Conservation (phyloP, 305 asterid genomes). For the Coffea humblotiana region DNA sequence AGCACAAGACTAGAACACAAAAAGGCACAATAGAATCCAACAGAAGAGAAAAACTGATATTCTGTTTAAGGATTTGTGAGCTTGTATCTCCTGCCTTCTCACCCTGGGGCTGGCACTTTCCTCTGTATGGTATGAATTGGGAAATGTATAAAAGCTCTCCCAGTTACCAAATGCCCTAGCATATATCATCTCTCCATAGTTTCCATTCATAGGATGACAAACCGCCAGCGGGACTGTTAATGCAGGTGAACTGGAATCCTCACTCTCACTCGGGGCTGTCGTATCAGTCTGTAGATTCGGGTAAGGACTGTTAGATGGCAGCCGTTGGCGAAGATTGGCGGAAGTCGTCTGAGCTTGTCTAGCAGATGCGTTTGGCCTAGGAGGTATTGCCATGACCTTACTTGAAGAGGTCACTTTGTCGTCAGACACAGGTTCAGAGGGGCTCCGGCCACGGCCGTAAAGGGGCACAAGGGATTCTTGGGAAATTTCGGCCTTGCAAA, state of each 20-base stretch:
- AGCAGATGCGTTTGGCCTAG: constrained; percentile 49
- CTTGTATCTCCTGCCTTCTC: constrained; percentile 67
- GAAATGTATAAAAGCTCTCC: constrained; percentile 48
- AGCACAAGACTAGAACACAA: constrained; percentile 43
- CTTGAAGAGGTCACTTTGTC: constrained; percentile 35
- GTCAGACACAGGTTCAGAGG: constrained; percentile 36
- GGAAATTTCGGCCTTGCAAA: constrained; percentile 43
- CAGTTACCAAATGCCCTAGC: constrained; percentile 73
- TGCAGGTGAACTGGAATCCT: constrained; percentile 21
- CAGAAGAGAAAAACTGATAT: constrained; percentile 60
- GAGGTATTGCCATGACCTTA: constrained; percentile 19
- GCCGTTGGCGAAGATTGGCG: constrained; percentile 34
- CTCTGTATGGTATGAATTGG: constrained; percentile 57
- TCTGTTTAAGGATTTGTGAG: constrained; percentile 59
- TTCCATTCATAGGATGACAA: constrained; percentile 43
- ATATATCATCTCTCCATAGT: constrained; percentile 84
- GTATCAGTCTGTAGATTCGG: constrained; percentile 18
- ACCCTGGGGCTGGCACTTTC: constrained; percentile 49
- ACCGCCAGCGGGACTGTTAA: neutral
- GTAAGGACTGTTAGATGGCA: constrained; percentile 15
- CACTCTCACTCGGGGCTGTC: constrained; percentile 7
- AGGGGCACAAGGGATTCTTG: constrained; percentile 32
- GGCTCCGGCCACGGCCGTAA: constrained; percentile 32
- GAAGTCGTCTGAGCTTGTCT: constrained; percentile 32
- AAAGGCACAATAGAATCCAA: constrained; percentile 56